Evolutionary conservation across 768 basidiomycete species (phyloP).

Genomic region (Termitomyces sp.): DNA sequence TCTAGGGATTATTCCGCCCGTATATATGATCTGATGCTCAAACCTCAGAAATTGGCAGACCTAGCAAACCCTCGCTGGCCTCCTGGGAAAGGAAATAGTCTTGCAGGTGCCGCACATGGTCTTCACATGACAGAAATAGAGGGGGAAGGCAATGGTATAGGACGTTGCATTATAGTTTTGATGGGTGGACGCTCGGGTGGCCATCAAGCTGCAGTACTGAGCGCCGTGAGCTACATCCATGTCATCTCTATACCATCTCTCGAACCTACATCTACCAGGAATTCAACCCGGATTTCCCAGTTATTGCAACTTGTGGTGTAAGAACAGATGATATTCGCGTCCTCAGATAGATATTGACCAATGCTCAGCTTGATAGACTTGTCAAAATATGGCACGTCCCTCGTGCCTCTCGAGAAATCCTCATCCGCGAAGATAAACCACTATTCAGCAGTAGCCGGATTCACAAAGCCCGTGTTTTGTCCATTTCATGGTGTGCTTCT

Average conservation of each 20-base stretch:
- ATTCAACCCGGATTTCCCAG: constrained; percentile 58
- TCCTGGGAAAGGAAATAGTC: constrained; percentile 39
- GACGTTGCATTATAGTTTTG: constrained; percentile 59
- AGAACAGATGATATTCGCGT: constrained; percentile 16
- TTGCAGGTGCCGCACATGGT: constrained; percentile 67
- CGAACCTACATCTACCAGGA: constrained; percentile 32
- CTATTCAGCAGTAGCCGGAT: constrained; percentile 64
- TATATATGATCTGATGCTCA: constrained; percentile 56
- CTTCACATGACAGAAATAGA: constrained; percentile 54
- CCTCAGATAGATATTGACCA: not conserved
- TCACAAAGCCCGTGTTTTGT: constrained; percentile 60
- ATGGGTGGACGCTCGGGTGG: constrained; percentile 72
- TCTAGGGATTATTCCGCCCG: constrained; percentile 68
- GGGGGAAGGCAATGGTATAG: constrained; percentile 63
- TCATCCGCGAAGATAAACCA: constrained; percentile 68
- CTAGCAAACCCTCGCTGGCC: constrained; percentile 58
- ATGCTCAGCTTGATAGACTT: constrained; percentile 56
- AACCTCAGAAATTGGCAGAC: constrained; percentile 16
- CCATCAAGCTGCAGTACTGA: constrained; percentile 63
- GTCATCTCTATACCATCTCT: not conserved
- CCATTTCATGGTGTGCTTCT: constrained; percentile 54
- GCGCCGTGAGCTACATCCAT: constrained; percentile 41
- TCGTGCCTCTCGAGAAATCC: constrained; percentile 24
- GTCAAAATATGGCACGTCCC: constrained; percentile 74
- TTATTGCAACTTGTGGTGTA: constrained; percentile 79